Percentiles rank a stretch among this genome's conserved stretches.
Evolutionary conservation across 441 rosid species (phyloP).

Genomic region (Eruca vesicaria): DNA sequence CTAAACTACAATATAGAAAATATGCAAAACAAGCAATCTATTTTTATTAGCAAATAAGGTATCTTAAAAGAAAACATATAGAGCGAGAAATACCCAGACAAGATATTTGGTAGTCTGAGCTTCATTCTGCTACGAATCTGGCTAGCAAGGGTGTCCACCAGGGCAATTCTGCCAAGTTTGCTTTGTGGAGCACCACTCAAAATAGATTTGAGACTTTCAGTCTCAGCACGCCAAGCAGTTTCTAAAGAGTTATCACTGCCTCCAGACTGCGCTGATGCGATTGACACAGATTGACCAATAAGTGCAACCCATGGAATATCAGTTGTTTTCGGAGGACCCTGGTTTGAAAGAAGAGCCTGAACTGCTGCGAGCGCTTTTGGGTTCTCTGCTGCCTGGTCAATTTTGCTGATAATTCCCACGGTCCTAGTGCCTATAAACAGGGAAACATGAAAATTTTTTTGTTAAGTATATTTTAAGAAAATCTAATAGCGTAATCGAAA

Average conservation of each 20-base stretch:
- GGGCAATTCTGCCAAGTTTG: constrained; percentile 72
- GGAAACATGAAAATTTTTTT: not conserved
- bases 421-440: constrained; percentile 62
- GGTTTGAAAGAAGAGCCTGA: constrained; percentile 57
- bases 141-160: constrained; percentile 63
- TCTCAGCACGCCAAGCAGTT: constrained; percentile 84
- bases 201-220: constrained; percentile 71
- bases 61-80: constrained; percentile 1
- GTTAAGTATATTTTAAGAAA: not conserved
- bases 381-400: constrained; percentile 70
- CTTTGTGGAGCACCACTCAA: constrained; percentile 63
- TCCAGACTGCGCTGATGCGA: constrained; percentile 72
- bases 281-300: constrained; percentile 70
- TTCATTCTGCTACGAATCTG: constrained; percentile 80
- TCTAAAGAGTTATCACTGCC: constrained; percentile 68
- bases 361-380: constrained; percentile 67
- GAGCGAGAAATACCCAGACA: constrained; percentile 38
- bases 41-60: constrained; percentile 8
- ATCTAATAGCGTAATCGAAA: constrained; percentile 5
- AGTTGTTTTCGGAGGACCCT: constrained; percentile 67
- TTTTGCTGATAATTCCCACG: constrained; percentile 69
- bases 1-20: constrained; percentile 6
- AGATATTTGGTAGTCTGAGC: constrained; percentile 67
- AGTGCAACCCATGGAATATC: constrained; percentile 78
- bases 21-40: constrained; percentile 3